A percentile compares a stretch with the other conserved stretches of the same genome.
Evolutionary conservation across 495 filamentous ascomycete species (phyloP).

Genomic region (Emericellopsis terricola): DNA sequence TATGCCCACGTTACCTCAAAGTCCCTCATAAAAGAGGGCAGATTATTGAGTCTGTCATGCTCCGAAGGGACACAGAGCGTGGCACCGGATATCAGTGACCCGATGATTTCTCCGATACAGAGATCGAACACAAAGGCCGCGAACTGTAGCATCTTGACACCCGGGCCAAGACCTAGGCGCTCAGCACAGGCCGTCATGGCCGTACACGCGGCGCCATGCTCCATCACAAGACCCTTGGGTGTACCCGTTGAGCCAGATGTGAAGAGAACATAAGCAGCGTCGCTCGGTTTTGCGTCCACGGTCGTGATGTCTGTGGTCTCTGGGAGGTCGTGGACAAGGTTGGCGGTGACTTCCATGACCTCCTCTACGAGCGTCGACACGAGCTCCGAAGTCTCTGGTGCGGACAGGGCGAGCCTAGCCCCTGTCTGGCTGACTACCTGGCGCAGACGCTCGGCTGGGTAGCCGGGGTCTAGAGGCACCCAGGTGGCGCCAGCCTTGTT

Average conservation of each 20-base stretch:
- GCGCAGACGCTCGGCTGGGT: conserved; percentile 30
- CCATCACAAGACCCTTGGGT: conserved; percentile 23
- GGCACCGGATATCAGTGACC: neutral
- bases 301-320: neutral
- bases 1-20: conserved; percentile 3
- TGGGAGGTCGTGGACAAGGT: neutral
- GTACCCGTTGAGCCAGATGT: conserved; percentile 38
- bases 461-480: too few relatives aligned
- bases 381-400: neutral
- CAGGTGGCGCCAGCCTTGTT: too few relatives aligned
- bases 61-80: conserved; percentile 1
- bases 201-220: too few relatives aligned
- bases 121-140: too few relatives aligned
- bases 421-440: neutral
- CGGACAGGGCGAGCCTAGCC: neutral
- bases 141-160: conserved; percentile 2
- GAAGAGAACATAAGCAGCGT: conserved; percentile 24
- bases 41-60: neutral
- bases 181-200: neutral
- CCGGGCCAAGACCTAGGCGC: neutral
- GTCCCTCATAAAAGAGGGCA: conserved; percentile 5
- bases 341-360: neutral
- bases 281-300: conserved; percentile 25
- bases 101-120: conserved; percentile 2
- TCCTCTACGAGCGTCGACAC: neutral